Evolutionary conservation across 352 stramenopile species (phyloP).

Genomic region (Pythium insidiosum): DNA sequence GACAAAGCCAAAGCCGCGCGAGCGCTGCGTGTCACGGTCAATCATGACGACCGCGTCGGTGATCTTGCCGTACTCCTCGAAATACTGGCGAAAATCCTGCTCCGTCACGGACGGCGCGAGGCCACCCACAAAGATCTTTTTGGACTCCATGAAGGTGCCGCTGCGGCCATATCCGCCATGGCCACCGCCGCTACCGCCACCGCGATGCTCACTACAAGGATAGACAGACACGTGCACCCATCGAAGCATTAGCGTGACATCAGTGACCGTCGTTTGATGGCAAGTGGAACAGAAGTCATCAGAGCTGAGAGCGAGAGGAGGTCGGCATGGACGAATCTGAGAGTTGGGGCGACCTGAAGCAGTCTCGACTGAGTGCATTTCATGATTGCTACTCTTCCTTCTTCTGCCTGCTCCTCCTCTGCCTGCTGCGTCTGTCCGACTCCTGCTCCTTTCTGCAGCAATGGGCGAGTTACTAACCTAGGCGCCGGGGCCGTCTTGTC

Average conservation of each 20-base stretch:
- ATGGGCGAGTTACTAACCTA: constrained; percentile 59
- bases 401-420: constrained; percentile 7
- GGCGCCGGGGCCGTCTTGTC: constrained; percentile 58
- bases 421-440: constrained; percentile 4
- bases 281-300: too few species aligned
- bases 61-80: constrained; percentile 87
- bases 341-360: too few species aligned
- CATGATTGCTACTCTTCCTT: background rate
- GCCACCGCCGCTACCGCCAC: constrained; percentile 15
- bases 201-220: constrained; percentile 28
- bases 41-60: constrained; percentile 92
- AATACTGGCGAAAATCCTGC: constrained; percentile 89
- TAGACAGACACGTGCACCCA: constrained; percentile 12
- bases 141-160: constrained; percentile 50
- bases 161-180: constrained; percentile 17
- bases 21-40: constrained; percentile 87
- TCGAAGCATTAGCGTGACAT: background rate
- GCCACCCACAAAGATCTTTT: constrained; percentile 93
- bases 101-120: constrained; percentile 80
- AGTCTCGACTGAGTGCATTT: too few species aligned
- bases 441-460: constrained; percentile 5
- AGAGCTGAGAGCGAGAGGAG: too few species aligned
- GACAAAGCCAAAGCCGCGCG: constrained; percentile 90
- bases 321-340: too few species aligned
- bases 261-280: background rate